Percentiles rank a stretch among this genome's conserved stretches.
These are phyloP conservation scores for Vigna reflexopilosa DNA, from an alignment of 306 rosid genomes.

Conservation along the genomic window DNA sequence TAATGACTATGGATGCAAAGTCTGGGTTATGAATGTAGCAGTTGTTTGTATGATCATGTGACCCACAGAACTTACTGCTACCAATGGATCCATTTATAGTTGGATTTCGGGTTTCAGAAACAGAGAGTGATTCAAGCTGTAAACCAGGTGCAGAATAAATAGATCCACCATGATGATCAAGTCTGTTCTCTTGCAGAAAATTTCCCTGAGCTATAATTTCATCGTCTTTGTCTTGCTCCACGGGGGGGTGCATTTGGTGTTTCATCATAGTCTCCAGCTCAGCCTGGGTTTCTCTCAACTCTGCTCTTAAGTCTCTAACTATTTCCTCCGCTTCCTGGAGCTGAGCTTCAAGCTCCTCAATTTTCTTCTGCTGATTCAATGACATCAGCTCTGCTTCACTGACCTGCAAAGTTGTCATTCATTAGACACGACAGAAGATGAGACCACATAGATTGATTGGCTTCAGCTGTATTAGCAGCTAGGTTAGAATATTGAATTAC, in stretches of 20 bases:
- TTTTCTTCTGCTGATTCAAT: slow-evolving; percentile 65
- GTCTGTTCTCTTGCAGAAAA: slow-evolving; percentile 42
- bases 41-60: slow-evolving; percentile 52
- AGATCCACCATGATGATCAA: slow-evolving; percentile 26
- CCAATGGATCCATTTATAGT: slow-evolving; percentile 47
- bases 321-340: slow-evolving; percentile 89
- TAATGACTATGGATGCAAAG: slow-evolving; percentile 75
- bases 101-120: slow-evolving; percentile 40
- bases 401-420: slow-evolving; percentile 54
- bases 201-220: slow-evolving; percentile 43
- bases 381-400: slow-evolving; percentile 67
- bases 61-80: slow-evolving; percentile 44
- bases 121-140: slow-evolving; percentile 45
- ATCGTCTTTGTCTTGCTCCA: slow-evolving; percentile 50
- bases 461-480: slow-evolving; percentile 8
- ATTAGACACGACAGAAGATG: slow-evolving; percentile 30
- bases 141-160: slow-evolving; percentile 40
- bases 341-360: slow-evolving; percentile 90
- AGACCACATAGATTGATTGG: slow-evolving; percentile 14
- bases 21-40: slow-evolving; percentile 64
- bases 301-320: slow-evolving; percentile 79
- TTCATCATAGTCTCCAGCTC: slow-evolving; percentile 64
- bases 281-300: slow-evolving; percentile 71
- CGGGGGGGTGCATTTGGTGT: slow-evolving; percentile 48
- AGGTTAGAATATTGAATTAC: slow-evolving; percentile 22